These are phyloP conservation scores for Durio zibethinus DNA, from an alignment of 345 rosid genomes.

Conservation along the genomic window DNA sequence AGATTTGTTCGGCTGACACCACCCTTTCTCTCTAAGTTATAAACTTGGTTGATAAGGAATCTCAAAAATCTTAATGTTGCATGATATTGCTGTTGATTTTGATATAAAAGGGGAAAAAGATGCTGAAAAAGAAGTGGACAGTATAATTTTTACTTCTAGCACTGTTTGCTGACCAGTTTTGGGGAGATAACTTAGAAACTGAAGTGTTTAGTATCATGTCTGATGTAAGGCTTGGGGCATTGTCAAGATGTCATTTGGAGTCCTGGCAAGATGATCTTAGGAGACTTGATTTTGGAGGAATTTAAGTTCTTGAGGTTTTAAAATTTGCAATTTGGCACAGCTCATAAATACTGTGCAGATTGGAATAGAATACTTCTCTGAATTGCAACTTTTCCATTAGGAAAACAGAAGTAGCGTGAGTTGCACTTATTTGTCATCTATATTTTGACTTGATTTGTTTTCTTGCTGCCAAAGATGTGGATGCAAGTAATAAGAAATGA, in stretches of 20 bases:
- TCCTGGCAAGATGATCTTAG: not conserved
- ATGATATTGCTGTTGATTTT: not conserved
- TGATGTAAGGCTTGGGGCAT: not conserved
- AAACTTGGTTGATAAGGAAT: not conserved
- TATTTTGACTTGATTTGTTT: not conserved
- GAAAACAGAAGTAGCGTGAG: not conserved
- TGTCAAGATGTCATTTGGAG: not conserved
- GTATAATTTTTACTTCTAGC: not conserved
- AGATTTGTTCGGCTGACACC: not conserved
- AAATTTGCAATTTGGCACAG: not conserved
- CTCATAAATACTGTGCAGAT: not conserved
- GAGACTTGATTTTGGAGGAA: not conserved
- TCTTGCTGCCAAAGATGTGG: not conserved
- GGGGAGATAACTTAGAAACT: not conserved
- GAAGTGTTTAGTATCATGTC: not conserved
- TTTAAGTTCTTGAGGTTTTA: not conserved
- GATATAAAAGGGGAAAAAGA: not conserved
- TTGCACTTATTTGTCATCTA: not conserved
- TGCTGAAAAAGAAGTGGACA: not conserved
- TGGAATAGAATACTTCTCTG: not conserved
- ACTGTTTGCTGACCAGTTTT: not conserved
- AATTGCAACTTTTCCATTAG: not conserved
- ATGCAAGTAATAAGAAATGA: too few relatives aligned
- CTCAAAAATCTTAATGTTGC: not conserved
- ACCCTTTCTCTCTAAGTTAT: not conserved